These are phyloP conservation scores for Botryotinia narcissicola DNA, from an alignment of 2,329 filamentous ascomycete genomes.

Conservation along the genomic window DNA sequence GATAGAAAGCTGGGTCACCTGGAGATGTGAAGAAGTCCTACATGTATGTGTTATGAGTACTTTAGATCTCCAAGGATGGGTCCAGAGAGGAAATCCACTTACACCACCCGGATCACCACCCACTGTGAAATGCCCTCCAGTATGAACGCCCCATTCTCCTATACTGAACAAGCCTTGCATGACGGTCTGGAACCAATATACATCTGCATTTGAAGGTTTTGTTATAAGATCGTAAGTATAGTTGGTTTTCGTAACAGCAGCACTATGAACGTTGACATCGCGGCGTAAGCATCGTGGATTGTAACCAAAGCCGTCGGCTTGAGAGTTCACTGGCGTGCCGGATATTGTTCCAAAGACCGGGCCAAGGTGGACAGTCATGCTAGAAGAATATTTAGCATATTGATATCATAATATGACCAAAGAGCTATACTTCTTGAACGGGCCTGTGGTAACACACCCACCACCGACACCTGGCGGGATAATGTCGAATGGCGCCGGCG, in stretches of 20 bases:
- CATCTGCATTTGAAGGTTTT: slow-evolving; percentile 35
- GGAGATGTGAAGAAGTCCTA: slow-evolving; percentile 45
- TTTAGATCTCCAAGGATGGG: neutral
- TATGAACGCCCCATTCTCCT: slow-evolving; percentile 41
- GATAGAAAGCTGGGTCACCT: slow-evolving; percentile 46
- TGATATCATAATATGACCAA: neutral
- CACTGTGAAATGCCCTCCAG: slow-evolving; percentile 43
- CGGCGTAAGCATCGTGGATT: slow-evolving; percentile 46
- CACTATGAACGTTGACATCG: slow-evolving; percentile 41
- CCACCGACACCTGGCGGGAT: slow-evolving; percentile 50
- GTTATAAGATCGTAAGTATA: slow-evolving; percentile 43
- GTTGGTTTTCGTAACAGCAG: slow-evolving; percentile 42
- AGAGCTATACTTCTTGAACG: slow-evolving; percentile 43
- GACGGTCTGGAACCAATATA: slow-evolving; percentile 45
- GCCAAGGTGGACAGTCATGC: slow-evolving; percentile 44
- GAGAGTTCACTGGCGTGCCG: slow-evolving; percentile 37
- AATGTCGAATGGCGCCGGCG: slow-evolving; percentile 29
- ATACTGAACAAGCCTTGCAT: slow-evolving; percentile 43
- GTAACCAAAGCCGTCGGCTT: slow-evolving; percentile 37
- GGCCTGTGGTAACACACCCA: slow-evolving; percentile 51
- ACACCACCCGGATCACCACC: slow-evolving; percentile 47
- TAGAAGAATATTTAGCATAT: slow-evolving; percentile 11
- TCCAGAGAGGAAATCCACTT: neutral
- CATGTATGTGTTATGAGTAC: neutral
- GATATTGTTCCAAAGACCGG: slow-evolving; percentile 43